These are phyloP conservation scores for Ophiocordyceps robertsii DNA, from an alignment of 2,329 filamentous ascomycete species.

Conservation along the genomic window DNA sequence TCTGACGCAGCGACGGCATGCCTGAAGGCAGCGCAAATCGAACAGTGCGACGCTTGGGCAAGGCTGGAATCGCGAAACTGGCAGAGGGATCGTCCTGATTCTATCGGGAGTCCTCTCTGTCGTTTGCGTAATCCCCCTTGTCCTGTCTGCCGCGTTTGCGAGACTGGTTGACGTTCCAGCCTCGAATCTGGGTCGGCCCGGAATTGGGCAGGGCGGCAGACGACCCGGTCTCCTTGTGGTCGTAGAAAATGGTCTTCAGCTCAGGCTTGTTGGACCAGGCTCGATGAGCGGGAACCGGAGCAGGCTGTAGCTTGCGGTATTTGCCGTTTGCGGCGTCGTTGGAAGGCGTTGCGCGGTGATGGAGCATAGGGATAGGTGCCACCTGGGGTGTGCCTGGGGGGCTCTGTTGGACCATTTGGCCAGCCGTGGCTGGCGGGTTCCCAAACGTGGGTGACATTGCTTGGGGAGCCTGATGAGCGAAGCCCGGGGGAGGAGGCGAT, in stretches of 20 bases:
- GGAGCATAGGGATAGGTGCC: slow-evolving; percentile 15
- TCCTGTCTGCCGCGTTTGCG: slow-evolving; percentile 23
- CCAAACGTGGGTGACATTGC: slow-evolving; percentile 24
- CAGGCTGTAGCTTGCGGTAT: slow-evolving; percentile 46
- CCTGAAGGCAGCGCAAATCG: slow-evolving; percentile 1
- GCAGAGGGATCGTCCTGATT: slow-evolving; percentile 11
- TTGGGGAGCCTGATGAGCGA: slow-evolving; percentile 13
- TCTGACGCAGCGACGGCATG: slow-evolving; percentile 3
- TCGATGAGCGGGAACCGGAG: slow-evolving; percentile 38
- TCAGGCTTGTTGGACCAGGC: slow-evolving; percentile 34
- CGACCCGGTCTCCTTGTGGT: slow-evolving; percentile 44
- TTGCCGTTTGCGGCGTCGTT: slow-evolving; percentile 26
- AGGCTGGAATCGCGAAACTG: slow-evolving; percentile 6
- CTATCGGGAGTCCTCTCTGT: slow-evolving; percentile 26
- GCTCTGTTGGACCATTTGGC: slow-evolving; percentile 20
- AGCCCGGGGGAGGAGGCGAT: slow-evolving; percentile 17
- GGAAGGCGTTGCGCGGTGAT: slow-evolving; percentile 24
- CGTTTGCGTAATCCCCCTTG: slow-evolving; percentile 16
- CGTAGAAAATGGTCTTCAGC: slow-evolving; percentile 45
- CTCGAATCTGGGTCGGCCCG: slow-evolving; percentile 41
- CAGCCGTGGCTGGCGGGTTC: slow-evolving; percentile 14
- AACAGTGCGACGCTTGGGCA: background rate
- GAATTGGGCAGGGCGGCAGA: slow-evolving; percentile 41
- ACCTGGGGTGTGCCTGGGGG: slow-evolving; percentile 20
- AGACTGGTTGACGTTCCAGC: slow-evolving; percentile 37